A percentile compares a stretch with the other conserved stretches of the same genome.
phyloP scores from a whole-genome alignment of 2,329 filamentous ascomycete species.

The Xylariales sp. region DNA sequence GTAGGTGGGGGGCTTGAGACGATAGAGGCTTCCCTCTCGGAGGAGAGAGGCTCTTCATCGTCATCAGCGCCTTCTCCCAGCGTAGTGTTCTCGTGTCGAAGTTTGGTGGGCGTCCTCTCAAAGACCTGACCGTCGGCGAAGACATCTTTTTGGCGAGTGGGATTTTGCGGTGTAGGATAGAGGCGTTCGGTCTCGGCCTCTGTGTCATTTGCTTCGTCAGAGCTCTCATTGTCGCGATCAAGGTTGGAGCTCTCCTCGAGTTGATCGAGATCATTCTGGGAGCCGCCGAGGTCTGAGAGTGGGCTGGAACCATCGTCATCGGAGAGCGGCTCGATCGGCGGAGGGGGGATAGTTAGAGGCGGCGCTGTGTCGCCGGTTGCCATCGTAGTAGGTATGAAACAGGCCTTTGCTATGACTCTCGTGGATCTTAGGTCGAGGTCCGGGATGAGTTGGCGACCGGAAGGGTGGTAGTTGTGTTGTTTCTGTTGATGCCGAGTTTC shows the following conservation, averaged over 20 bases:
- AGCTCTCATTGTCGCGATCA: constrained; percentile 19
- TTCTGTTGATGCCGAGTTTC: constrained; percentile 8
- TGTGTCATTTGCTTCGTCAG: constrained; percentile 57
- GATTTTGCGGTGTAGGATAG: constrained; percentile 75
- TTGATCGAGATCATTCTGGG: constrained; percentile 65
- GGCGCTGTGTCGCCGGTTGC: constrained; percentile 45
- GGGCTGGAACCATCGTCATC: constrained; percentile 76
- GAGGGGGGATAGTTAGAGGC: constrained; percentile 45
- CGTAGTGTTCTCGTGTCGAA: constrained; percentile 41
- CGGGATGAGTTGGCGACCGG: not conserved
- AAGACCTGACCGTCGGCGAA: constrained; percentile 51
- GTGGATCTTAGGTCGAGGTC: not conserved
- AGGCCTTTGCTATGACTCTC: too few species aligned
- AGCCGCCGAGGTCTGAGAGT: constrained; percentile 86
- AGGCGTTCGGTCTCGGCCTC: constrained; percentile 94
- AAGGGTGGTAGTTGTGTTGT: not conserved
- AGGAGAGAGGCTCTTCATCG: constrained; percentile 31
- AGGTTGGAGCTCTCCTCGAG: constrained; percentile 26
- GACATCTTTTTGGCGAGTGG: constrained; percentile 55
- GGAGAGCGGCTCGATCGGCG: constrained; percentile 41
- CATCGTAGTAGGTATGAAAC: constrained; percentile 32
- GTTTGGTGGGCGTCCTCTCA: constrained; percentile 72
- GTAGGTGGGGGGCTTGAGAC: constrained; percentile 25
- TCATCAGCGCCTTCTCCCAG: constrained; percentile 19
- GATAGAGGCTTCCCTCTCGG: constrained; percentile 26